Base-by-base conservation (phyloP, 2,329 filamentous ascomycete species). In the Colletotrichum tamarilloi region DNA sequence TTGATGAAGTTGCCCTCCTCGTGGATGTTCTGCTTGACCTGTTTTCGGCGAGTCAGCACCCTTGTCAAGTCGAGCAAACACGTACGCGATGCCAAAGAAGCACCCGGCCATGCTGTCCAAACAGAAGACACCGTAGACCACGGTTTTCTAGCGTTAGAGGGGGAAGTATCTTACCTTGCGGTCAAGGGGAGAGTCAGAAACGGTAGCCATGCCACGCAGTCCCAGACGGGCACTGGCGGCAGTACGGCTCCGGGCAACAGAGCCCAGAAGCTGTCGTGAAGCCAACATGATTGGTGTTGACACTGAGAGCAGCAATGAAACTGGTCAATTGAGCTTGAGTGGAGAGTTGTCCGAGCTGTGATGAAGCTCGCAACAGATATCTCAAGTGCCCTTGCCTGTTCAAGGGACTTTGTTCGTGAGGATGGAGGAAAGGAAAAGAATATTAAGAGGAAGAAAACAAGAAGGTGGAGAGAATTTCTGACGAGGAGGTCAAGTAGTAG, bases 1-100 rank as follows among this genome's bases (percentile, higher is more conserved):
- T 98, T 98, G 90, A 98, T 98, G 90, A 95, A 98, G 90, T 97
- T 97, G 85, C 90, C 91, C 85, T 95, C 93, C 87, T 99, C 97
- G 90, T 92, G 95, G 87, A 95, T 98, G 90, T 96, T 97, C 91
- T 98, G 98, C 85, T 93, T 93, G 85, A 99, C 89, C 89, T 91
- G 74, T 74, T 46, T 22, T 11, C 30, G 14, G 24, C 53, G 63
- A 74, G 58, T 68, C 63, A 74, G 69, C 53, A 16, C 11, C 12
- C 8, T 52, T 12, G 22, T 56, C 52, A 11, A 5, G 30, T 12
- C 30, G 12, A 53, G 16, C 46, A 38, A 38, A 32, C 55, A 59
- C 52, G 53, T 52, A 58, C 26, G 12, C 35, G 16, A 57, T 12
- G 11, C 53, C 38, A 35, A 28, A 32, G 24, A 58, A 7, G 46